Percentiles rank a stretch among this genome's conserved stretches.
Evolutionary conservation across 192 early-diverging fungal genomes (phyloP).

Genomic region (Umbelopsis sp.): DNA sequence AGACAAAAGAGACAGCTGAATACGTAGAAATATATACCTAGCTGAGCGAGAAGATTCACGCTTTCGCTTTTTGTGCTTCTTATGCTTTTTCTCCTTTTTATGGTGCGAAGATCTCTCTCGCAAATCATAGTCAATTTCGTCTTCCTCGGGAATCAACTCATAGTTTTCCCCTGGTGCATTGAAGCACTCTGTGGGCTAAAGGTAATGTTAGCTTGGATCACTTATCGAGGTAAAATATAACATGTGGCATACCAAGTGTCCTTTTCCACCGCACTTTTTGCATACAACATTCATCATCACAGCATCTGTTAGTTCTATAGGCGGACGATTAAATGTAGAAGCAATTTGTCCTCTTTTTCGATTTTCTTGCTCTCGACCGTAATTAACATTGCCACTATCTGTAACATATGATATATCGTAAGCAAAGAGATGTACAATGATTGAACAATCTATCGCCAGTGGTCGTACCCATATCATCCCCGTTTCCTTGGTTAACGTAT

Average conservation of each 20-base stretch:
- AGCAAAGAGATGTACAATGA: neutral
- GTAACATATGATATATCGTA: neutral
- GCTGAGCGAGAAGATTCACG: constrained; percentile 26
- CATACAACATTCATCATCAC: constrained; percentile 41
- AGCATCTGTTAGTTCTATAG: constrained; percentile 43
- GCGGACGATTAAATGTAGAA: constrained; percentile 38
- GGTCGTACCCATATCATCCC: constrained; percentile 41
- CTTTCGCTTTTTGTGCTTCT: constrained; percentile 55
- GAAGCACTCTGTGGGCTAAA: constrained; percentile 20
- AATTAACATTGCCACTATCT: constrained; percentile 42
- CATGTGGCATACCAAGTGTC: constrained; percentile 37
- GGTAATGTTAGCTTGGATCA: neutral
- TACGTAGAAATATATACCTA: neutral
- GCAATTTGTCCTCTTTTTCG: constrained; percentile 24
- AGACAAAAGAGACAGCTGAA: neutral
- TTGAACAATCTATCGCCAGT: neutral
- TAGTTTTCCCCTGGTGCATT: constrained; percentile 37
- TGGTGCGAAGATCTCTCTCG: neutral
- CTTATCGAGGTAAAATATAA: neutral
- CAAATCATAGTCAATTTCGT: constrained; percentile 14
- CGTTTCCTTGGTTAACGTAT: constrained; percentile 45
- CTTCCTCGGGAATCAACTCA: constrained; percentile 39
- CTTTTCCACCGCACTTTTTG: constrained; percentile 46
- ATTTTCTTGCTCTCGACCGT: constrained; percentile 37
- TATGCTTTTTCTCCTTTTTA: constrained; percentile 36